Percentiles rank a stretch among this genome's conserved stretches.
phyloP scores from a whole-genome alignment of 2,329 filamentous ascomycete genomes.

The Neonectria faginata region DNA sequence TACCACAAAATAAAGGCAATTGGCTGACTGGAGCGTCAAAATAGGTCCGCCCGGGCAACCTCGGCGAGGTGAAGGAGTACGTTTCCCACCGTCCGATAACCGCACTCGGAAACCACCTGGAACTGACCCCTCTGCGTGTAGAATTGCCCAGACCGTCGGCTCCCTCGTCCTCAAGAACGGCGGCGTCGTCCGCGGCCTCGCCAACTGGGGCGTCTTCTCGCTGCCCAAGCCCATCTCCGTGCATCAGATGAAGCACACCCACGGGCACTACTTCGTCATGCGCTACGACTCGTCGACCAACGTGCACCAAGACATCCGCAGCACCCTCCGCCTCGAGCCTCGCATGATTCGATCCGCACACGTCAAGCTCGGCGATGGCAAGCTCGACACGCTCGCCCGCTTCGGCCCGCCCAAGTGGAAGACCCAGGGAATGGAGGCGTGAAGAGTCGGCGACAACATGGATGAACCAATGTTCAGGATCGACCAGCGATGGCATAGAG shows the following conservation, averaged over 20 bases:
- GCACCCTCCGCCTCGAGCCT: conserved; percentile 85
- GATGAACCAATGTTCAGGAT: conserved; percentile 6
- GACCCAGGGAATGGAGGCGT: conserved; percentile 50
- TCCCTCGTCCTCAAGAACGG: conserved; percentile 83
- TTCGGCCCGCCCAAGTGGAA: conserved; percentile 65
- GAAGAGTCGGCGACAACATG: conserved; percentile 14
- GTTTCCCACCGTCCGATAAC: conserved; percentile 46
- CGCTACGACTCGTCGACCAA: conserved; percentile 85
- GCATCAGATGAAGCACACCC: conserved; percentile 84
- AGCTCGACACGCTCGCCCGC: conserved; percentile 62
- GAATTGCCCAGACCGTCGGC: conserved; percentile 89
- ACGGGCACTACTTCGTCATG: conserved; percentile 98
- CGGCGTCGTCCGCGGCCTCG: conserved; percentile 90
- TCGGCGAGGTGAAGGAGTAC: conserved; percentile 96
- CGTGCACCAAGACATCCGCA: conserved; percentile 80
- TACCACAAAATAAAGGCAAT: conserved; percentile 30
- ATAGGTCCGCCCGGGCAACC: conserved; percentile 90
- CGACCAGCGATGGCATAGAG: background rate
- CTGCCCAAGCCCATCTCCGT: conserved; percentile 83
- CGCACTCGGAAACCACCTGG: background rate
- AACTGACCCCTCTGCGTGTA: conserved; percentile 51
- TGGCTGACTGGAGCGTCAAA: conserved; percentile 24
- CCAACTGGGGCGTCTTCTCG: conserved; percentile 94
- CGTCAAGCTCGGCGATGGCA: conserved; percentile 82
- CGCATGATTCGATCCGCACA: conserved; percentile 88